Conservation (phyloP, 306 rosid species). For the Vicia villosa region DNA sequence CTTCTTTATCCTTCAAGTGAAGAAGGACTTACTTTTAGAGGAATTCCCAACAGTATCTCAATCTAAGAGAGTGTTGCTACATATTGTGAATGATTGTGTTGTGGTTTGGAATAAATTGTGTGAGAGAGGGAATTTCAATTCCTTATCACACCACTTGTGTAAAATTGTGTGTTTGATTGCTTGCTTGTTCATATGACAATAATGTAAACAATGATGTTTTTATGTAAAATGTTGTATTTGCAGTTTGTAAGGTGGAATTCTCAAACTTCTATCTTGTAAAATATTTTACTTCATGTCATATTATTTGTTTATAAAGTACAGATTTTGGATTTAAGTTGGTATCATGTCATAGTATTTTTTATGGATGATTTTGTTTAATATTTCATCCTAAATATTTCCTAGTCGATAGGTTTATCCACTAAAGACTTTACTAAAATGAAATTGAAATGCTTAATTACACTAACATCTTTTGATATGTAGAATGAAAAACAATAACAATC, state of each 20-base stretch:
- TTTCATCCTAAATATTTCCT: no score
- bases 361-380: no score
- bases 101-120: neutral
- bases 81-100: neutral
- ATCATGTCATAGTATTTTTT: no score
- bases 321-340: no score
- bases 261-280: neutral
- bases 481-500: no score
- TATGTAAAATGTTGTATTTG: neutral
- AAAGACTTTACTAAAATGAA: no score
- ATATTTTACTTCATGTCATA: neutral
- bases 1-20: conserved; percentile 61
- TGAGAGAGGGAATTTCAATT: conserved; percentile 9
- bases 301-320: no score
- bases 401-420: no score
- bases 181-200: conserved; percentile 1
- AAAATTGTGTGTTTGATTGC: neutral
- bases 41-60: conserved; percentile 78
- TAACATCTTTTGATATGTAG: no score
- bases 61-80: conserved; percentile 10
- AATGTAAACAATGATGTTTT: neutral
- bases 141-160: neutral
- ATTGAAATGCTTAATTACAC: no score
- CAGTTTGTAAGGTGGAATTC: neutral
- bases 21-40: conserved; percentile 63